Base-by-base conservation (phyloP, 2,329 filamentous ascomycete species). In the Colletotrichum lini region DNA sequence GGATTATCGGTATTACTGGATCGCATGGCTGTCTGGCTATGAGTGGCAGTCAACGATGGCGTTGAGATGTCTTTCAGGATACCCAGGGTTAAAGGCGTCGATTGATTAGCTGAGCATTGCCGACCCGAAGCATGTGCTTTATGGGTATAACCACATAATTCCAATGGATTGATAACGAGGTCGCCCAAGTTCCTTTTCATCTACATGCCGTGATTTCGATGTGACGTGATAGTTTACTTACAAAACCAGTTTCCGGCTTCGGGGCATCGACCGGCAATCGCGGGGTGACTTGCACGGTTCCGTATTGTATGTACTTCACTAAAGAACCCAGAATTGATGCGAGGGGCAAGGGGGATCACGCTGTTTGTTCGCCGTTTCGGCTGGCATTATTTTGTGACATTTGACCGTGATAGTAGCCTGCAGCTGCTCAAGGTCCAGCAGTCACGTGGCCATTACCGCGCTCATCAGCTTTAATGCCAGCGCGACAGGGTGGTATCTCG, bases 401-500 rank as follows among this genome's bases (percentile, higher is more conserved):
- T 23, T 38, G 7, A 3, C 44, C 26, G 23, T 23, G 5, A 50
- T 52, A 12, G 30, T 21, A 23, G 45, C 59, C 47, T 62, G 47
- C 9, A 40, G 26, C 15, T 42, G 18, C n/a, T 18, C 30, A 1
- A 1, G 15, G 7, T 26, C n/a, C 10, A 47, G 21, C 2, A 15
- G n/a, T 60, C 4, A 23, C n/a, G 35, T 16, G n/a, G 38, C 18
- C 3, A 30, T 53, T 3, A 26, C 38, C 5, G 35, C 18, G 18
- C 38, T 54, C 2, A 9, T 52, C 38, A 52, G 47, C 23, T 8
- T 58, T 15, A 58, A 63, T 21, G 52, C 50, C 4, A 30, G 47
- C 10, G 64, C 56, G 45, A 57, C 44, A 18, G 68, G 52, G 6
- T 52, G 44, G 2, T 47, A 50, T n/a, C 44, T 54, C 3, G 40